Evolutionary conservation across 352 stramenopile genomes (phyloP).

Genomic region (Phytopythium chamaehyphon): DNA sequence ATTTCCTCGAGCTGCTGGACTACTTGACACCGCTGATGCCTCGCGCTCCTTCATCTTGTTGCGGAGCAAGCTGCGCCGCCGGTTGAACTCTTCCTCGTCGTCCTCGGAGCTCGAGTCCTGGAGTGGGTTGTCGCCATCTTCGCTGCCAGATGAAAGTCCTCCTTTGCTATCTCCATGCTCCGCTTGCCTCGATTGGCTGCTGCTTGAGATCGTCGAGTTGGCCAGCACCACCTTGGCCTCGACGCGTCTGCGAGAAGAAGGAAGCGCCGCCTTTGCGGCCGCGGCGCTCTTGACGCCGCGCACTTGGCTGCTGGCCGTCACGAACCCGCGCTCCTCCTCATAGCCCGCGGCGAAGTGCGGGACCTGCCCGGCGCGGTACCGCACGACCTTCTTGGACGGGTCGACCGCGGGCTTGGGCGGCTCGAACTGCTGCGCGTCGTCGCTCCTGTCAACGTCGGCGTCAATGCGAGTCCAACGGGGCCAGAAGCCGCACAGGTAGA

Average conservation of each 20-base stretch:
- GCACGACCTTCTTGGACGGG: slow-evolving; percentile 72
- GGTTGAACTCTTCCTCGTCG: slow-evolving; percentile 67
- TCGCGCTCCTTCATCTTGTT: slow-evolving; percentile 37
- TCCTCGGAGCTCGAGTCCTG: slow-evolving; percentile 77
- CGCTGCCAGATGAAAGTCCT: slow-evolving; percentile 14
- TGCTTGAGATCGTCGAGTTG: slow-evolving; percentile 9
- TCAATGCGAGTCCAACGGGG: neutral
- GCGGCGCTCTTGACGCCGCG: slow-evolving; percentile 21
- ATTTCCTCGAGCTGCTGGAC: neutral
- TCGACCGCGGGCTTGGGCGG: slow-evolving; percentile 79
- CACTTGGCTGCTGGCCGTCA: slow-evolving; percentile 66
- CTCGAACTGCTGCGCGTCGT: slow-evolving; percentile 71
- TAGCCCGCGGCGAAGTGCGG: slow-evolving; percentile 70
- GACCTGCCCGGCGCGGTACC: slow-evolving; percentile 80
- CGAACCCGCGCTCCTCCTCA: slow-evolving; percentile 75
- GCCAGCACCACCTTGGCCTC: slow-evolving; percentile 53
- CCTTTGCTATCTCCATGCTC: slow-evolving; percentile 5
- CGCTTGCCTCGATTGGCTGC: neutral
- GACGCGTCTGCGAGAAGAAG: slow-evolving; percentile 18
- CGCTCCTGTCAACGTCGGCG: slow-evolving; percentile 18
- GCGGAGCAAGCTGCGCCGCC: slow-evolving; percentile 55
- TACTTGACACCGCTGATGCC: slow-evolving; percentile 3
- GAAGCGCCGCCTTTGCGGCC: slow-evolving; percentile 17
- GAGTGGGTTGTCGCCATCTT: slow-evolving; percentile 45
- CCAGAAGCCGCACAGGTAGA: neutral